Conservation (phyloP, 768 basidiomycete genomes). For the Suillus cothurnatus region DNA sequence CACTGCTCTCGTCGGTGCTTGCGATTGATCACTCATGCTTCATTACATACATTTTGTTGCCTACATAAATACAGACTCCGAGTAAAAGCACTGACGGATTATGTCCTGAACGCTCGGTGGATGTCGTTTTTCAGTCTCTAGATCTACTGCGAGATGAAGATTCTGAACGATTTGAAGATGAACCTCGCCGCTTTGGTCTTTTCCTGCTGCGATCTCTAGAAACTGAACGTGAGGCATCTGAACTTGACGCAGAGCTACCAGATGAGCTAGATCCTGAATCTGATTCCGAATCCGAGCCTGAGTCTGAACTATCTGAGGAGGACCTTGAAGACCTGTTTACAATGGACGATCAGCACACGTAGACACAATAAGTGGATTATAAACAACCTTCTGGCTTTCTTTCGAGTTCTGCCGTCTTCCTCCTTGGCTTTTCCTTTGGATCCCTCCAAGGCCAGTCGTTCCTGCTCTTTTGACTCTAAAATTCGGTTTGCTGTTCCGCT, state of each 20-base stretch:
- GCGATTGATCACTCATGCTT: slow-evolving; percentile 16
- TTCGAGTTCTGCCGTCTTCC: slow-evolving; percentile 33
- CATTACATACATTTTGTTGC: slow-evolving; percentile 6
- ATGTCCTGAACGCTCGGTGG: slow-evolving; percentile 7
- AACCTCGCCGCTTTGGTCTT: slow-evolving; percentile 34
- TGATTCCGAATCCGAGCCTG: slow-evolving; percentile 26
- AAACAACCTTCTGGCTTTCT: slow-evolving; percentile 43
- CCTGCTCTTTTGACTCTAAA: slow-evolving; percentile 80
- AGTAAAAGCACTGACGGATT: neutral
- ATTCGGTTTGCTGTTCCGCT: slow-evolving; percentile 85
- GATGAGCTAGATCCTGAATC: slow-evolving; percentile 34
- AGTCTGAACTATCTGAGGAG: slow-evolving; percentile 41
- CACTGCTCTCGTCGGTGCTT: slow-evolving; percentile 36
- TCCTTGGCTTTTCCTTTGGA: slow-evolving; percentile 35
- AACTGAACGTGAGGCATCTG: slow-evolving; percentile 45
- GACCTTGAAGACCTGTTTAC: slow-evolving; percentile 39
- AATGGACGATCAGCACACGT: neutral
- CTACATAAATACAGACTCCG: slow-evolving; percentile 15
- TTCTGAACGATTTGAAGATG: slow-evolving; percentile 21
- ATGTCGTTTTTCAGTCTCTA: slow-evolving; percentile 18
- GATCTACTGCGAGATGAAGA: slow-evolving; percentile 15
- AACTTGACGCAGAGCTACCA: slow-evolving; percentile 29
- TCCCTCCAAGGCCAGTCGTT: slow-evolving; percentile 40
- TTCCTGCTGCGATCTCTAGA: slow-evolving; percentile 45
- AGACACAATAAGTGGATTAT: slow-evolving; percentile 25